A percentile compares a stretch with the other conserved stretches of the same genome.
Conservation (phyloP, 345 rosid genomes). For the Populus davidiana region DNA sequence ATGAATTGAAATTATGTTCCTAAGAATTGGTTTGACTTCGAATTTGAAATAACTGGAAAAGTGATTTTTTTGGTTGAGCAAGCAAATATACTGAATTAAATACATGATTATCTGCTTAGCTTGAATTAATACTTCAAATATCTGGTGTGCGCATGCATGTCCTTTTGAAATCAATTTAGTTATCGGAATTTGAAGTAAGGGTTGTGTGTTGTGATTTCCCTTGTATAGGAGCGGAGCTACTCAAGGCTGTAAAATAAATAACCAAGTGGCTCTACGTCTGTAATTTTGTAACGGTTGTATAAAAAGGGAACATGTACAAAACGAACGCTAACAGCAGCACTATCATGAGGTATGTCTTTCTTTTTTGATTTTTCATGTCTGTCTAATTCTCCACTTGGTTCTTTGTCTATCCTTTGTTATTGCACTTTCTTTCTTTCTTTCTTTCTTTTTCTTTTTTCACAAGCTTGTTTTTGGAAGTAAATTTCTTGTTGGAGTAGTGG, state of each 20-base stretch:
- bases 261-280: slow-evolving; percentile 24
- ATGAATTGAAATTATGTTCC: neutral
- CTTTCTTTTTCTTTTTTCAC: neutral
- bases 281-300: slow-evolving; percentile 10
- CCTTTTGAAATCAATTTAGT: neutral
- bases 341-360: slow-evolving; percentile 25
- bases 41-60: too few species aligned
- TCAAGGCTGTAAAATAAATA: slow-evolving; percentile 26
- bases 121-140: too few species aligned
- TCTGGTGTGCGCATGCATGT: neutral
- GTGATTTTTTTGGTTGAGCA: too few species aligned
- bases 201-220: slow-evolving; percentile 14
- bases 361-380: neutral
- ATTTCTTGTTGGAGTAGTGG: neutral
- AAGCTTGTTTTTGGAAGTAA: neutral
- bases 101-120: too few species aligned
- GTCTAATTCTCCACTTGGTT: neutral
- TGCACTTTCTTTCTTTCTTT: neutral
- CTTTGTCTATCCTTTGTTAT: neutral
- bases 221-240: slow-evolving; percentile 29
- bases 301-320: slow-evolving; percentile 33
- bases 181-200: neutral
- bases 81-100: too few species aligned
- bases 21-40: neutral
- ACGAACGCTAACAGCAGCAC: slow-evolving; percentile 23